phyloP scores from a whole-genome alignment of 768 basidiomycete genomes.

The Mycena epipterygia region DNA sequence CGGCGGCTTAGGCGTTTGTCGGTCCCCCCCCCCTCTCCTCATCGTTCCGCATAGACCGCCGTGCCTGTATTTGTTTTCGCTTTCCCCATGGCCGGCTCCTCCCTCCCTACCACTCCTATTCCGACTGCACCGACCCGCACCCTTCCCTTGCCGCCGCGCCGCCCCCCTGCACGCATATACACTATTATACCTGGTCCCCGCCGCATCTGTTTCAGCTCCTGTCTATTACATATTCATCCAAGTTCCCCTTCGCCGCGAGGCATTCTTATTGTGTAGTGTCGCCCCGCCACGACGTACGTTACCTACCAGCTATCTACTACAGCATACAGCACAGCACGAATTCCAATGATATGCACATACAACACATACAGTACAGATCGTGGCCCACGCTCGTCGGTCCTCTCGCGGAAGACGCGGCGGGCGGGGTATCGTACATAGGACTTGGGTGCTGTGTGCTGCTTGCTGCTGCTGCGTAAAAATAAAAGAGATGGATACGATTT shows the following conservation, averaged over 20 bases:
- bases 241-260: conserved; percentile 15
- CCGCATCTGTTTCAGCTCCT: not conserved
- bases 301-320: not conserved
- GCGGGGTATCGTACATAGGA: not conserved
- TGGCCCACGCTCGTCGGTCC: not conserved
- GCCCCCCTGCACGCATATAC: conserved; percentile 28
- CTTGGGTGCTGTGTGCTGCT: not conserved
- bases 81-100: conserved; percentile 11
- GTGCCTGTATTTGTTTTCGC: conserved; percentile 22
- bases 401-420: not conserved
- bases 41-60: conserved; percentile 31
- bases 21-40: not conserved
- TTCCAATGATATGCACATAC: not conserved
- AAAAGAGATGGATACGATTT: conserved; percentile 14
- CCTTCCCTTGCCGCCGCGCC: conserved; percentile 36
- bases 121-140: conserved; percentile 1
- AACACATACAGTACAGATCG: not conserved
- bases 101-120: not conserved
- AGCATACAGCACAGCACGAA: too few species aligned
- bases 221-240: not conserved
- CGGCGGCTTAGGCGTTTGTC: conserved; percentile 47
- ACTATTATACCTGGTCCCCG: conserved; percentile 21
- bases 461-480: conserved; percentile 15
- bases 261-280: conserved; percentile 7
- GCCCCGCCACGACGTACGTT: not conserved